Evolutionary conservation across 768 basidiomycete species (phyloP).

Genomic region (Trametes meyenii): DNA sequence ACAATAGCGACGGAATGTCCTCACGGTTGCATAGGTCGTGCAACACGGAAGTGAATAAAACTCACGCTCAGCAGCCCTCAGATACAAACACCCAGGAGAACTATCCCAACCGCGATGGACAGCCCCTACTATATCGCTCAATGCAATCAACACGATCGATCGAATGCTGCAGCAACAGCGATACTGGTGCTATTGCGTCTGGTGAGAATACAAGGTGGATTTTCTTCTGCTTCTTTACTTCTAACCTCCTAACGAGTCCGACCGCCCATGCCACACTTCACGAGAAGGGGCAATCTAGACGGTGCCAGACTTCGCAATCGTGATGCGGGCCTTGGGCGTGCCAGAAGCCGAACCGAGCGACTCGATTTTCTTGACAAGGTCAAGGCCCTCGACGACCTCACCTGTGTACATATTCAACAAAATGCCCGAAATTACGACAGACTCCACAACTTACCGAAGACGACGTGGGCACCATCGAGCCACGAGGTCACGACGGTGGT

Average conservation of each 20-base stretch:
- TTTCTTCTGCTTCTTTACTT: conserved; percentile 28
- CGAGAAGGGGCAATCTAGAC: conserved; percentile 23
- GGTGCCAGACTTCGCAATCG: conserved; percentile 30
- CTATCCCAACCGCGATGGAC: not conserved
- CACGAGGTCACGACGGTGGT: conserved; percentile 77
- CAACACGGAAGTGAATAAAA: too few species aligned
- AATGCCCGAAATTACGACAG: not conserved
- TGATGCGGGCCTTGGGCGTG: conserved; percentile 30
- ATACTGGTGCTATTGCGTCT: conserved; percentile 14
- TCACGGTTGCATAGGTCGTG: too few species aligned
- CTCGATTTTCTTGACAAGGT: conserved; percentile 66
- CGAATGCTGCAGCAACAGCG: not conserved
- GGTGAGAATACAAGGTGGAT: conserved; percentile 25
- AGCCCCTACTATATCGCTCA: not conserved
- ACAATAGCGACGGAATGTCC: too few species aligned
- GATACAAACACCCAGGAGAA: not conserved
- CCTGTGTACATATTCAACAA: conserved; percentile 31
- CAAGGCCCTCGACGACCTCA: conserved; percentile 63
- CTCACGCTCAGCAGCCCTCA: not conserved
- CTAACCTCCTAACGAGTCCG: conserved; percentile 8
- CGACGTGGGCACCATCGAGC: conserved; percentile 85
- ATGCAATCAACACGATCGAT: conserved; percentile 6
- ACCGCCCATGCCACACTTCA: not conserved
- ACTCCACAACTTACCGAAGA: conserved; percentile 61
- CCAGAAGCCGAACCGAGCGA: conserved; percentile 32